Conservation (phyloP, 768 basidiomycete genomes). For the Gloeophyllum trabeum region DNA sequence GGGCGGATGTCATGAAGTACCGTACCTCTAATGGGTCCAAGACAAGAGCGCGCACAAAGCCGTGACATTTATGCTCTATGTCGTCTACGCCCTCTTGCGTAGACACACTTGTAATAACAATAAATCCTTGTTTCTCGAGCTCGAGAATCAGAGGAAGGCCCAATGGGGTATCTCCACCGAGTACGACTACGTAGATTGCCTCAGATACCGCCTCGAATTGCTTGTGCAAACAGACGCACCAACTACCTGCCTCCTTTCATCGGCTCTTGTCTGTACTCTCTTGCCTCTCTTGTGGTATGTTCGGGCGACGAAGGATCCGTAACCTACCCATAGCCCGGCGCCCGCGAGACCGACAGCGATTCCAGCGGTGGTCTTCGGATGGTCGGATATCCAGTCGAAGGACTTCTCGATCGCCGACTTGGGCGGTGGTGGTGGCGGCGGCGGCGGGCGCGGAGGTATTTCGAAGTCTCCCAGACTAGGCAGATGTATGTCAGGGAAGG, state of each 20-base stretch:
- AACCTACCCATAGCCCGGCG: constrained; percentile 49
- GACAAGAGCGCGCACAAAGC: constrained; percentile 73
- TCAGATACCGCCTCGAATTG: background rate
- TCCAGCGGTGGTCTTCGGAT: constrained; percentile 53
- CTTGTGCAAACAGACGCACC: constrained; percentile 17
- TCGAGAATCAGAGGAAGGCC: constrained; percentile 64
- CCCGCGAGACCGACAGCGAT: constrained; percentile 49
- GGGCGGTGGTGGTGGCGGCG: constrained; percentile 39
- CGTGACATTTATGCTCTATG: constrained; percentile 56
- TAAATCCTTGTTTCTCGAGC: constrained; percentile 70
- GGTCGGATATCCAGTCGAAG: constrained; percentile 37
- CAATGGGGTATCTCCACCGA: constrained; percentile 70
- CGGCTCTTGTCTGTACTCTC: too few species aligned
- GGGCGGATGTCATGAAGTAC: constrained; percentile 1
- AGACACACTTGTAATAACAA: constrained; percentile 72
- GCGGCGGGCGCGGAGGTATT: constrained; percentile 52
- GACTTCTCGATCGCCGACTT: constrained; percentile 33
- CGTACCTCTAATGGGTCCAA: constrained; percentile 70
- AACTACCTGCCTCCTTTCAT: constrained; percentile 34
- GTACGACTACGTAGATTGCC: constrained; percentile 40
- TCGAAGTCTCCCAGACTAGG: constrained; percentile 64
- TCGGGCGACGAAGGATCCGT: too few species aligned
- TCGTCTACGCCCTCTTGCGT: constrained; percentile 51
- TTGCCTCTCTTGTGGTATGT: too few species aligned
- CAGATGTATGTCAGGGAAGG: constrained; percentile 40